Base-by-base conservation (phyloP, 2,329 filamentous ascomycete genomes). In the Talaromyces albobiverticillius region DNA sequence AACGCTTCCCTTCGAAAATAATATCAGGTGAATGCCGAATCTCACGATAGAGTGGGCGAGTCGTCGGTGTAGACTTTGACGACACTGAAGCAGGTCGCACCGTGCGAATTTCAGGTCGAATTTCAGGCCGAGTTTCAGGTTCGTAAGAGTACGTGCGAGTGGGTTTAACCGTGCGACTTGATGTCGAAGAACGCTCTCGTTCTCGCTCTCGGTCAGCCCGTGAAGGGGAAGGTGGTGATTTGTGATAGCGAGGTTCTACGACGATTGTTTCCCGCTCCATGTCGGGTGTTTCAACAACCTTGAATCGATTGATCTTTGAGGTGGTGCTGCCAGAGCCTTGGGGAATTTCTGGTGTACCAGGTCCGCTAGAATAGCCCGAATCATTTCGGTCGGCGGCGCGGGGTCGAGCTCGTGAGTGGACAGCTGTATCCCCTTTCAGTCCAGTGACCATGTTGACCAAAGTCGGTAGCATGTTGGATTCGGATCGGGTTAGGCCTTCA, bases 401-500 rank as follows among this genome's bases (percentile, higher is more conserved):
- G 40, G 70, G 54, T 46, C 71, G 75, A 68, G 61, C 38, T 71
- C 69, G 46, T 11, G 65, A 40, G 36, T 6, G 67, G 36, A 46
- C 25, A 11, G 9, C 26, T 23, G 53, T 63, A 63, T 54, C 53
- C 3, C 34, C 25, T 10, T 48, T 32, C 11, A 55, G 42, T 8
- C 32, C 31, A 16, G 46, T 9, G 16, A 54, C 51, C 51, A 50
- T 54, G 29, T 25, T 52, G 13, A 38, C 23, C 29, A 57, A 20
- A 4, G 14, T 46, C 6, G 52, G 23, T 40, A 55, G 40, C 22
- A 42, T 50, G 3, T 56, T 58, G 22, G 56, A 54, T 26, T 58
- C 56, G 74, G 88, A 41, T 89, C 89, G 16, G 48, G 56, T 54
- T 23, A 67, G 64, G 23, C 54, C 53, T 54, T 71, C 62, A n/a